Percentiles rank a stretch among this genome's conserved stretches.
These are phyloP conservation scores for Pythium pyrilobum DNA, from an alignment of 352 stramenopile genomes.

Conservation along the genomic window DNA sequence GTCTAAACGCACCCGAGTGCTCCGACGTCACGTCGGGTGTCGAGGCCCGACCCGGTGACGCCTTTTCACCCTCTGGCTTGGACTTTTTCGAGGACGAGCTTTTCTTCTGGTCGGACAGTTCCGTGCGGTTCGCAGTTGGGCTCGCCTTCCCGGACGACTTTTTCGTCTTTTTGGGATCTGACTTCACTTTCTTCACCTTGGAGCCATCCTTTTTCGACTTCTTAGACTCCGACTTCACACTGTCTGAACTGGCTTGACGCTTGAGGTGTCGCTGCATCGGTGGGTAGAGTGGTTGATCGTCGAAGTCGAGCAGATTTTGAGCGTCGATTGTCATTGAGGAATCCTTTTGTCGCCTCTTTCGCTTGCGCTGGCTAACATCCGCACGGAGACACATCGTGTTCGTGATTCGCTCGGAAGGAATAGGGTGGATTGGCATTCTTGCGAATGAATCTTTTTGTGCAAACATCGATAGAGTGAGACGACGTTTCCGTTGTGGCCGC, in stretches of 20 bases:
- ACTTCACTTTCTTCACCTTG: conserved; percentile 31
- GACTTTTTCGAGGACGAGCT: conserved; percentile 4
- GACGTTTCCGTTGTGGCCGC: neutral
- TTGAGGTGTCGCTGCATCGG: conserved; percentile 3
- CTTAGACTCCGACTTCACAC: conserved; percentile 25
- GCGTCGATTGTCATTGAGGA: conserved; percentile 6
- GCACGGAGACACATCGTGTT: conserved; percentile 31
- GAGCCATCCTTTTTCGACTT: conserved; percentile 35
- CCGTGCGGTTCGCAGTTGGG: neutral
- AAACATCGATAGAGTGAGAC: neutral
- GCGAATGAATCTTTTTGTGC: conserved; percentile 40
- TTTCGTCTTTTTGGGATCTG: conserved; percentile 30
- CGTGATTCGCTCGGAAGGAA: conserved; percentile 50
- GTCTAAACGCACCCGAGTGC: conserved; percentile 24
- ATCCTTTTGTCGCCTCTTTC: conserved; percentile 29
- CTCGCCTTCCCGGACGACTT: conserved; percentile 25
- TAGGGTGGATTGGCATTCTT: conserved; percentile 45
- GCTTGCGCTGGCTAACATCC: conserved; percentile 41
- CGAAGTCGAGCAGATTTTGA: neutral
- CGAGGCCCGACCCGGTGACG: conserved; percentile 1
- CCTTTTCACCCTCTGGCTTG: conserved; percentile 8
- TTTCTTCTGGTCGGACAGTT: conserved; percentile 4
- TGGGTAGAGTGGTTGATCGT: neutral
- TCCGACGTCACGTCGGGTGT: neutral
- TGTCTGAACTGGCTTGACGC: conserved; percentile 14